A percentile compares a stretch with the other conserved stretches of the same genome.
Conservation (phyloP, 768 basidiomycete species). For the Pleurotus giganteus region DNA sequence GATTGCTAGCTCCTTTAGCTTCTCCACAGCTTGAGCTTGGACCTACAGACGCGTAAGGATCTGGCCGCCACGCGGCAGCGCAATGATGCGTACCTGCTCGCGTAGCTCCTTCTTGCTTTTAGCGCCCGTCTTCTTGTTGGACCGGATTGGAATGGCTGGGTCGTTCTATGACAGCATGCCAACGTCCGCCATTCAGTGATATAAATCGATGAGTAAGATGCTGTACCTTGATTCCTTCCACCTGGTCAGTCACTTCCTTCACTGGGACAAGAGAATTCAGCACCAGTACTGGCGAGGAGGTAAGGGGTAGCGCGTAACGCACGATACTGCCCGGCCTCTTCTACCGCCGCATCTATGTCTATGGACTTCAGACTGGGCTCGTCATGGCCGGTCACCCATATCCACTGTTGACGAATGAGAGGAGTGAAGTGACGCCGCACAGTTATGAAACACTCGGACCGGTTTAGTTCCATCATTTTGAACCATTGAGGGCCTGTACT, state of each 20-base stretch:
- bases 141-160: constrained; percentile 58
- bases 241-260: constrained; percentile 50
- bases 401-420: constrained; percentile 47
- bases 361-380: constrained; percentile 20
- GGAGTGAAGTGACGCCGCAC: background rate
- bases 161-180: constrained; percentile 46
- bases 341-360: constrained; percentile 29
- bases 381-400: constrained; percentile 49
- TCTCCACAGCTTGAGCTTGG: constrained; percentile 56
- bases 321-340: constrained; percentile 40
- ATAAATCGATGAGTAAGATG: background rate
- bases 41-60: constrained; percentile 33
- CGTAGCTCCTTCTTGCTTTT: constrained; percentile 76
- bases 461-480: constrained; percentile 76
- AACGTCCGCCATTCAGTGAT: background rate
- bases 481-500: constrained; percentile 79
- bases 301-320: constrained; percentile 36
- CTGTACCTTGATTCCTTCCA: constrained; percentile 60
- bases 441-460: constrained; percentile 33
- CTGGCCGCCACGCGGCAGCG: background rate
- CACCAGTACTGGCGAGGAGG: background rate
- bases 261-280: constrained; percentile 34
- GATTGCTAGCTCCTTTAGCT: constrained; percentile 58
- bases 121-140: constrained; percentile 69
- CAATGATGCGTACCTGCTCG: constrained; percentile 49